Evolutionary conservation across 2,329 filamentous ascomycete species (phyloP), one percentile per base, ranked within the genome.

Genomic region (Nectriaceae sp.): DNA sequence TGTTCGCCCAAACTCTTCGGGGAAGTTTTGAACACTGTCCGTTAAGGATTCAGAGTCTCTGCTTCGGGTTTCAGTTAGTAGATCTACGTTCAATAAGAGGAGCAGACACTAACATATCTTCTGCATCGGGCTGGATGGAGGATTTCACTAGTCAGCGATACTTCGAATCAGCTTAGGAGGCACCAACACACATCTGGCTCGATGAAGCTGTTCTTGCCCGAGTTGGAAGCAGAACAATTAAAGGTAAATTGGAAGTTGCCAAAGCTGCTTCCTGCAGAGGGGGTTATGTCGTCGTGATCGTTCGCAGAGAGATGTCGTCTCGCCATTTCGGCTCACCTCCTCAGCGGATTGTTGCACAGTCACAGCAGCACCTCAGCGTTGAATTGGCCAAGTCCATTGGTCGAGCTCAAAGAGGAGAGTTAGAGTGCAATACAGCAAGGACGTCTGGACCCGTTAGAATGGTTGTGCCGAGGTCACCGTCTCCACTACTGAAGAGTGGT

Each of bases 1-100:
- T 3, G 73, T 77, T 22, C 74, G 68, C 11, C 75, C 74, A 50
- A 74, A 75, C 50, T 72, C 67, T 44, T 70, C 65, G 1, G 72
- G 72, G 16, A 71, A 75, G 46, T 68, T 62, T 48, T 64, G 62
- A n/a, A 75, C 66, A 51, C 71, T 74, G 26, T 74, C 71, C 10
- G 70, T 66, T 36, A 75, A 54, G 13, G 72, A 73, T 35, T 67
- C 62, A 1, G 70, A 73, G 37, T 62, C 60, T 49, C 56, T 60
- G 29, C 16, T 39, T 10, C 20, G 52, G 53, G 22, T 56, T n/a
- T n/a, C n/a, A 24, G 49, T 66, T 38, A 52, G 53, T 39, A 10
- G 8, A 6, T 6, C 8, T 6, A 15, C 11, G 16, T 36, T 11
- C 33, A 10, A 6, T 18, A 18, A 6, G 33, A 36, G 16, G n/a